Evolutionary conservation across 1,284 basidiomycete species (phyloP).

Genomic region (Apiotrichum mycotoxinovorans): DNA sequence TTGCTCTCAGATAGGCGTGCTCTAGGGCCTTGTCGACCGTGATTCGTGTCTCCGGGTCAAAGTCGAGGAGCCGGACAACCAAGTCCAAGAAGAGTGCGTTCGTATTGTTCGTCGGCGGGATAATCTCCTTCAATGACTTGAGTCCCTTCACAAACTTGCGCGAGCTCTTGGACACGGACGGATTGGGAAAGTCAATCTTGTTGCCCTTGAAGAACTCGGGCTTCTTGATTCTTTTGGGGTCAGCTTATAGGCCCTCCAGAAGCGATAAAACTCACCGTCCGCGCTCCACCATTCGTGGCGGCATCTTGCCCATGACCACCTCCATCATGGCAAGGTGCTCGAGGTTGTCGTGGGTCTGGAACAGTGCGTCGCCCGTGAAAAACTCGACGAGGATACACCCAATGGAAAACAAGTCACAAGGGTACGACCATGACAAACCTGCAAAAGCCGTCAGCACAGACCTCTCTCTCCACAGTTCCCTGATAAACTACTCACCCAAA

Average conservation of each 20-base stretch:
- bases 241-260: neutral
- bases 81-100: conserved; percentile 71
- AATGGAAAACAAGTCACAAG: conserved; percentile 97
- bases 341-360: conserved; percentile 98
- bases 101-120: conserved; percentile 66
- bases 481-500: conserved; percentile 61
- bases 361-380: conserved; percentile 93
- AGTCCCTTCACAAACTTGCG: conserved; percentile 90
- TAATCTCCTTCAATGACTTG: conserved; percentile 74
- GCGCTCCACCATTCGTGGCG: conserved; percentile 64
- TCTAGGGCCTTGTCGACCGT: conserved; percentile 79
- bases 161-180: conserved; percentile 80
- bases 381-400: conserved; percentile 99
- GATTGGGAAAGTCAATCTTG: conserved; percentile 87
- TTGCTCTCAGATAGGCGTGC: conserved; percentile 69
- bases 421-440: conserved; percentile 97
- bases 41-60: conserved; percentile 83
- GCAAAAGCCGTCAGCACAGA: conserved; percentile 6
- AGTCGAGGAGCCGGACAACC: conserved; percentile 79
- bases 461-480: neutral
- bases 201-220: conserved; percentile 87
- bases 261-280: conserved; percentile 50
- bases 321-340: conserved; percentile 99
- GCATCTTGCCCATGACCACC: conserved; percentile 96
- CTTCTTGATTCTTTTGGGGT: conserved; percentile 57